phyloP scores from a whole-genome alignment of 2,329 filamentous ascomycete genomes.

The Claviceps sp. region DNA sequence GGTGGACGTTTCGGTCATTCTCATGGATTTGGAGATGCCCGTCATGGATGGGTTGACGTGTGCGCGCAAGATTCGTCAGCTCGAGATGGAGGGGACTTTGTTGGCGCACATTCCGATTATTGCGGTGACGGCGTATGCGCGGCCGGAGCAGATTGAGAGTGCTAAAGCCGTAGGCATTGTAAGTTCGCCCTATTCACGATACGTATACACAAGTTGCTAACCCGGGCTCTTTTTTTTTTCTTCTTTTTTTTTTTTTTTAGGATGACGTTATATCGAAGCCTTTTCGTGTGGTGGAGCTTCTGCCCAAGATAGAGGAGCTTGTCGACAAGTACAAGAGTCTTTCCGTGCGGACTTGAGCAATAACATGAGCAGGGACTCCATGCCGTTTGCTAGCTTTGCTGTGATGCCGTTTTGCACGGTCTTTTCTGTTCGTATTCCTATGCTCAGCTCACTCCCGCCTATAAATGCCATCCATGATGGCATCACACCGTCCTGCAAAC shows the following conservation, averaged over 20 bases:
- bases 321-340: slow-evolving; percentile 27
- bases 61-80: slow-evolving; percentile 52
- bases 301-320: slow-evolving; percentile 52
- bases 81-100: slow-evolving; percentile 49
- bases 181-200: slow-evolving; percentile 18
- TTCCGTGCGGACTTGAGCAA: slow-evolving; percentile 11
- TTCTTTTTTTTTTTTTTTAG: slow-evolving; percentile 17
- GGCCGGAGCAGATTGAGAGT: slow-evolving; percentile 58
- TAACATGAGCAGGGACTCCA: not conserved
- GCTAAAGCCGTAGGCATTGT: slow-evolving; percentile 63
- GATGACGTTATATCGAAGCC: slow-evolving; percentile 71
- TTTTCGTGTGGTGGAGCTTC: slow-evolving; percentile 59
- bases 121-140: slow-evolving; percentile 70
- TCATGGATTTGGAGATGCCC: slow-evolving; percentile 78
- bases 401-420: not conserved
- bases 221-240: not conserved
- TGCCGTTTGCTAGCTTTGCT: too few relatives aligned
- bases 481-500: too few relatives aligned
- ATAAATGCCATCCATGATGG: too few relatives aligned
- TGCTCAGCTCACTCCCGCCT: too few relatives aligned
- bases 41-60: slow-evolving; percentile 72
- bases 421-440: not conserved
- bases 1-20: slow-evolving; percentile 48
- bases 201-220: not conserved
- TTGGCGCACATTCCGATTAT: slow-evolving; percentile 60